Evolutionary conservation across 495 filamentous ascomycete species (phyloP).

Genomic region (Aspergillus haitiensis): DNA sequence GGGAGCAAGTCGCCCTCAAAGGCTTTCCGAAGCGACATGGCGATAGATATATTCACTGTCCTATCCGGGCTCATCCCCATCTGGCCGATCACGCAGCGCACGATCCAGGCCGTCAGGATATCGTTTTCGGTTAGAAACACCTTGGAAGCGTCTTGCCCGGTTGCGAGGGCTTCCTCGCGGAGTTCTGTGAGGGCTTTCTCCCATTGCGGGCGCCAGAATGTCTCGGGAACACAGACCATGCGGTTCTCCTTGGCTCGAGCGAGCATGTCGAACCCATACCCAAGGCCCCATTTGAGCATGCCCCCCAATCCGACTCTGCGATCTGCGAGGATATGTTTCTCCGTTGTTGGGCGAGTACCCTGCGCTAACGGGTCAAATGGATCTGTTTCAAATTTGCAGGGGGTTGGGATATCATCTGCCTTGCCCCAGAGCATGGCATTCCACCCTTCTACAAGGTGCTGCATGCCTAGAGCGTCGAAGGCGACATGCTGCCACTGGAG

Average conservation of each 20-base stretch:
- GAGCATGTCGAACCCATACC: slow-evolving; percentile 28
- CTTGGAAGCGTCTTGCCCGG: slow-evolving; percentile 21
- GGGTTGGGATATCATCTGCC: slow-evolving; percentile 18
- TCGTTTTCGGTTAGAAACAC: slow-evolving; percentile 31
- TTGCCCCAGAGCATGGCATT: slow-evolving; percentile 27
- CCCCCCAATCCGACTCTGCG: slow-evolving; percentile 19
- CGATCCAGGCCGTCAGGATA: slow-evolving; percentile 27
- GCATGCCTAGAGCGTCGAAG: slow-evolving; percentile 27
- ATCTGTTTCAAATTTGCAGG: slow-evolving; percentile 18
- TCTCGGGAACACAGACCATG: slow-evolving; percentile 28
- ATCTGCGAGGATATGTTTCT: slow-evolving; percentile 16
- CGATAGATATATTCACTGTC: slow-evolving; percentile 25
- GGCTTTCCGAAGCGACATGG: slow-evolving; percentile 29
- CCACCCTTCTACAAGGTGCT: slow-evolving; percentile 29
- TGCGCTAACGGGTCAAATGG: slow-evolving; percentile 19
- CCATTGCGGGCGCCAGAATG: slow-evolving; percentile 24
- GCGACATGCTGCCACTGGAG: slow-evolving; percentile 34
- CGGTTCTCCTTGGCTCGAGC: slow-evolving; percentile 30
- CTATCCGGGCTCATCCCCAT: slow-evolving; percentile 19
- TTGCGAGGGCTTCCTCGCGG: slow-evolving; percentile 17
- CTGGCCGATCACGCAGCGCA: slow-evolving; percentile 25
- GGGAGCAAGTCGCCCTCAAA: slow-evolving; percentile 32
- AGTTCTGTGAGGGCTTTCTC: slow-evolving; percentile 27
- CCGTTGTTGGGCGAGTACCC: slow-evolving; percentile 14
- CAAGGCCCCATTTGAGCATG: slow-evolving; percentile 27